Evolutionary conservation across 1,284 basidiomycete species (phyloP), one percentile per base, ranked within the genome.

Genomic region (Pascua guehoae): DNA sequence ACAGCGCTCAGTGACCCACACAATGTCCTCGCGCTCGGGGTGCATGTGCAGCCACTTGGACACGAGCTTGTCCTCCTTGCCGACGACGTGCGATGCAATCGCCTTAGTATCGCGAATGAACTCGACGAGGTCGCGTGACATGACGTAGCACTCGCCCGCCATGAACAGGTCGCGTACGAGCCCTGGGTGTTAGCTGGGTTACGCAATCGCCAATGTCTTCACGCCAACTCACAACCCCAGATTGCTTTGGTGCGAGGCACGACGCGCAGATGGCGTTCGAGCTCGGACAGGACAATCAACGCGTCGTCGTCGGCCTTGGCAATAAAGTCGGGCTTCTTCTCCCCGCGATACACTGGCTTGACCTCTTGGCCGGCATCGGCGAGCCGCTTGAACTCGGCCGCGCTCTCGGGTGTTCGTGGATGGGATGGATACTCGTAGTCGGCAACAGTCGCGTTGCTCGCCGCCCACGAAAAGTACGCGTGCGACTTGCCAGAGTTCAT

Each of bases 221-320:
- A 7, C 24, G n/a, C 24, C 24, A 7, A 32, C 24, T 32, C 24
- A 32, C 24, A 96, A 4, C 93, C 93, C 91, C 92, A 97, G 75
- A 92, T 94, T 16, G 93, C 85, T 62, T 91, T 78, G 1, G 85
- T 86, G 70, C 93, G 88, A 39, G 82, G 76, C 18, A 77, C 63
- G 12, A 91, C 79, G 41, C 93, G 83, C 57, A 97, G 78, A 40
- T 90, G 83, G 14, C 89, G 83, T 76, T 97, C 93, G 14, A 97
- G 81, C 76, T 97, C 93, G 8, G 89, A 89, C 24, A 97, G 83
- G 84, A 95, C 93, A 56, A 96, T 84, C 70, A 97, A 95, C 12
- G 90, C 85, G 73, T 97, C 93, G 68, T 97, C 93, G 73, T 97
- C 93, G 1, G 88, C 89, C 78, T 97, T 97, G 66, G 88, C 84